phyloP scores from a whole-genome alignment of 1,284 basidiomycete genomes.

The Ustilago xerochloae region DNA sequence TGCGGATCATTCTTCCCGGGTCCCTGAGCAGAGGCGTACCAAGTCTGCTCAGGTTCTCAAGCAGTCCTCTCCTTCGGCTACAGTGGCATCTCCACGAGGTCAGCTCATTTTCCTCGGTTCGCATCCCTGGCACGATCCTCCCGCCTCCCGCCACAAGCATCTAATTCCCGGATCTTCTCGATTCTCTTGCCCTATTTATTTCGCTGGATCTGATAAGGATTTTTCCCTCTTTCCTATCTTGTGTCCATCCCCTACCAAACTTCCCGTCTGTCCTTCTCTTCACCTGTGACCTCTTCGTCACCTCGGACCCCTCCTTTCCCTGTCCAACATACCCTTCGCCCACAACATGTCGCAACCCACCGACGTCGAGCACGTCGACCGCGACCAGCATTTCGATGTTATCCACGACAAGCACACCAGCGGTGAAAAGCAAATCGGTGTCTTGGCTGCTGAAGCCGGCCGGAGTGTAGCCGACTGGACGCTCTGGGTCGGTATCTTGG shows the following conservation, averaged over 20 bases:
- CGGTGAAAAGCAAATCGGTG: conserved; percentile 54
- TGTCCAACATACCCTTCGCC: not conserved
- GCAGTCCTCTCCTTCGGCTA: not conserved
- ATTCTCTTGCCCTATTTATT: conserved; percentile 4
- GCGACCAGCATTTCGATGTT: conserved; percentile 17
- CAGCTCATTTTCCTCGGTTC: conserved; percentile 7
- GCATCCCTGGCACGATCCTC: not conserved
- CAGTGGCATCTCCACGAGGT: not conserved
- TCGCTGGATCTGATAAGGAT: conserved; percentile 28
- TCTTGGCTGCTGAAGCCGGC: conserved; percentile 56
- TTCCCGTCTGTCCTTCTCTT: not conserved
- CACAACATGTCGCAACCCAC: conserved; percentile 28
- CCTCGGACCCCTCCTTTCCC: not conserved
- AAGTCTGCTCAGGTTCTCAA: not conserved
- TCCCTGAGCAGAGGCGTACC: not conserved
- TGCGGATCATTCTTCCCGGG: not conserved
- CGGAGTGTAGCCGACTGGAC: conserved; percentile 53
- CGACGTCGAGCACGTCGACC: conserved; percentile 34
- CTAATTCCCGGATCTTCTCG: too few species aligned
- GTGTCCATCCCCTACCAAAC: not conserved
- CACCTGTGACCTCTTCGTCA: not conserved
- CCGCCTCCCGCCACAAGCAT: not conserved
- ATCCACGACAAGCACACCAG: conserved; percentile 13
- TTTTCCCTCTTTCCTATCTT: not conserved
- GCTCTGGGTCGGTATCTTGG: conserved; percentile 56